Evolutionary conservation across 768 basidiomycete species (phyloP).

Genomic region (Lyophyllum shimeji): DNA sequence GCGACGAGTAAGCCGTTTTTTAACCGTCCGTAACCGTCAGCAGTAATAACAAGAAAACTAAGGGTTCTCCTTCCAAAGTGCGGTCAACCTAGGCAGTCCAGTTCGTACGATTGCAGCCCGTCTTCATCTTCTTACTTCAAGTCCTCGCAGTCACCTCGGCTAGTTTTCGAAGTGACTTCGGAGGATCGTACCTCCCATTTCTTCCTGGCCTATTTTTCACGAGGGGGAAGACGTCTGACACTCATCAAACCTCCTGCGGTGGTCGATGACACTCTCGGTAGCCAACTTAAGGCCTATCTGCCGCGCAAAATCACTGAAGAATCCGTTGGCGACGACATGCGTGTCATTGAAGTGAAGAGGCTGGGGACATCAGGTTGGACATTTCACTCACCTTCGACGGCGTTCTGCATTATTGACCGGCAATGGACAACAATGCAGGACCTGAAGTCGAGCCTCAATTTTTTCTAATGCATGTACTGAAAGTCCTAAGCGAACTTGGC

Average conservation of each 20-base stretch:
- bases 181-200: constrained; percentile 53
- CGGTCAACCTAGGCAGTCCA: constrained; percentile 53
- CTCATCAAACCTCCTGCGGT: constrained; percentile 44
- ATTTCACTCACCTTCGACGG: background rate
- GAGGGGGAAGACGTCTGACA: constrained; percentile 55
- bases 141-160: constrained; percentile 45
- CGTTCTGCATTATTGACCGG: background rate
- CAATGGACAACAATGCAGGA: constrained; percentile 24
- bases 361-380: constrained; percentile 33
- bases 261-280: constrained; percentile 40
- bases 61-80: constrained; percentile 73
- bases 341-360: constrained; percentile 55
- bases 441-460: constrained; percentile 48
- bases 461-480: constrained; percentile 63
- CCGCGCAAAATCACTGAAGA: constrained; percentile 38
- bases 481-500: constrained; percentile 53
- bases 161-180: constrained; percentile 61
- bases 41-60: constrained; percentile 25
- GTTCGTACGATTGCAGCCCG: constrained; percentile 32
- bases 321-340: constrained; percentile 47
- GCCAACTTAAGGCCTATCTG: constrained; percentile 35
- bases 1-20: constrained; percentile 43
- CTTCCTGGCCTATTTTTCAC: constrained; percentile 66
- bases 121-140: constrained; percentile 1
- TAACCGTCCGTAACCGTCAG: constrained; percentile 2